Conservation (phyloP, 2,329 filamentous ascomycete genomes). For the Calonectria leucothoes region DNA sequence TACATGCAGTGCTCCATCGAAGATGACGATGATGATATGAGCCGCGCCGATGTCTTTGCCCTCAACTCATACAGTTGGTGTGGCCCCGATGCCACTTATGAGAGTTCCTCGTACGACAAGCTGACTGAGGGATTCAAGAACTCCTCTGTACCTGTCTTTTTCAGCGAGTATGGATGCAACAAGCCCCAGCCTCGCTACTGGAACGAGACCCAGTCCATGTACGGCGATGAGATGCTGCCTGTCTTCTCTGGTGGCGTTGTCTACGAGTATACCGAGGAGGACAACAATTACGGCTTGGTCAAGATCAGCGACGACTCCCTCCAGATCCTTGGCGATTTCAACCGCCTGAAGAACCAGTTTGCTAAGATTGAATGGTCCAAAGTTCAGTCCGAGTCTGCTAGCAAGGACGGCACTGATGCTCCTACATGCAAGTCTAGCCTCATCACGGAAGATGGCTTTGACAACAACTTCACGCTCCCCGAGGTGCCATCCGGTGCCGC, state of each 20-base stretch:
- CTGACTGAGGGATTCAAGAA: constrained; percentile 74
- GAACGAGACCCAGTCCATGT: constrained; percentile 80
- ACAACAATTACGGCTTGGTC: constrained; percentile 74
- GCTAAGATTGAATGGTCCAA: constrained; percentile 77
- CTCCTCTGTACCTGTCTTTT: constrained; percentile 80
- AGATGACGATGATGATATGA: constrained; percentile 67
- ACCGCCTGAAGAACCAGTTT: constrained; percentile 81
- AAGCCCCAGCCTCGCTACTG: constrained; percentile 76
- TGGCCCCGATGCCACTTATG: constrained; percentile 68
- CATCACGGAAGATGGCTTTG: constrained; percentile 77
- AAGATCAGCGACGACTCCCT: constrained; percentile 68
- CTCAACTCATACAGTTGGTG: constrained; percentile 82
- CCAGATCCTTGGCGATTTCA: constrained; percentile 72
- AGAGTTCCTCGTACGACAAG: constrained; percentile 70
- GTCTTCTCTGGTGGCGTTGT: constrained; percentile 82
- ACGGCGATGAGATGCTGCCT: constrained; percentile 75
- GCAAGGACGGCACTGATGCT: constrained; percentile 60
- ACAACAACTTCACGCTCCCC: constrained; percentile 83
- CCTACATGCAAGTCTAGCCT: constrained; percentile 74
- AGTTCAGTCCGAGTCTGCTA: constrained; percentile 72
- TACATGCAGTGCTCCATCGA: constrained; percentile 77
- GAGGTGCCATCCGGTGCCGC: constrained; percentile 69
- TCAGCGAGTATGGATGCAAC: constrained; percentile 87
- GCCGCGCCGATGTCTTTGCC: constrained; percentile 79
- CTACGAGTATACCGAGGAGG: constrained; percentile 83